Base-by-base conservation (phyloP, 257 asterid species). In the Primulina huaijiensis region DNA sequence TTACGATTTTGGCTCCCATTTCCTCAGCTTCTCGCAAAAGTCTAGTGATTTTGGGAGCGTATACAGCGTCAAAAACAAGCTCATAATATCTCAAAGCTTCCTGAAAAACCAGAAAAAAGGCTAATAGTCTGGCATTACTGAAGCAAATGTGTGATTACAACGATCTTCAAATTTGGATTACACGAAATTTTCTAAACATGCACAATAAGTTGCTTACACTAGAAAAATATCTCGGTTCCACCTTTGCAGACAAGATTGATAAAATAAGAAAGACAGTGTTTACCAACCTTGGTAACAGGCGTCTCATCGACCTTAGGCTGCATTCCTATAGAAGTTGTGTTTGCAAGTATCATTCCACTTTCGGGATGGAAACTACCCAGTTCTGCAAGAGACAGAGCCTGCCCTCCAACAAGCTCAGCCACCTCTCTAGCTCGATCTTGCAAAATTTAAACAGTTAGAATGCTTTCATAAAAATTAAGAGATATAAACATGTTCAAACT, bases 281-380 rank as follows among this genome's bases (percentile, higher is more conserved):
- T 43, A 68, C 83, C 37, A 77, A 94, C 99, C 99, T 91, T 89
- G 65, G 97, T 69, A 57, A 94, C 59, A 14, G 97, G 97, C 0
- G 99, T 87, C 70, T 91, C 97, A 27, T 91, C 88, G 43, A 94
- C 82, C 68, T 81, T 94, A 8, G 99, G 99, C 70, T 89, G 97
- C 99, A 94, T 94, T n/a, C 97, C 99, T 0, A 94, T 82, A 23
- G 96, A 86, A 40, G 99, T 91, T n/a, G 97, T 86, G 84, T 94
- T 94, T 55, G 97, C 99, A 31, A 94, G 97, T 69, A 91, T 84
- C 99, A 94, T 91, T 72, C 89, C 97, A 6, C 70, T 77, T 71
- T 94, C 99, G 1, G 99, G 97, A 68, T 77, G 87, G 84, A 89
- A 94, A 79, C 66, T 80, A 70, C 37, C 78, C 25, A 94, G 84